A percentile compares a stretch with the other conserved stretches of the same genome.
phyloP scores from a whole-genome alignment of 2,329 filamentous ascomycete species.

The Didymosphaeria variabile region DNA sequence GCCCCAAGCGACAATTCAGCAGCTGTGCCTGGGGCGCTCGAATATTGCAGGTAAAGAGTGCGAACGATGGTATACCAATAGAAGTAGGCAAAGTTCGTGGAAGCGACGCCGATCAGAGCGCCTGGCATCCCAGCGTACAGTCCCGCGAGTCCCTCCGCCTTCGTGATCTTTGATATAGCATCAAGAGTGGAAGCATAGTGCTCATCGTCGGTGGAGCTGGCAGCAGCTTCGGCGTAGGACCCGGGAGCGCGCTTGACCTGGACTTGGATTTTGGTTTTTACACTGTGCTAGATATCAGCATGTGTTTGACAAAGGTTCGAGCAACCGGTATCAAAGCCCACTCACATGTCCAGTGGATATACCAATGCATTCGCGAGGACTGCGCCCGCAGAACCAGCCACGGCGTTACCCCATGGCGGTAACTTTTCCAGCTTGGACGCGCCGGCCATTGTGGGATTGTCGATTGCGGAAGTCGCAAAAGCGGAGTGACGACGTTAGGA shows the following conservation, averaged over 20 bases:
- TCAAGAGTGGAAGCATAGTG: constrained; percentile 91
- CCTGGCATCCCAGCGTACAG: constrained; percentile 91
- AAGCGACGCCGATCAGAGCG: constrained; percentile 88
- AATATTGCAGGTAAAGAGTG: constrained; percentile 73
- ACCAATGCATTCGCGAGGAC: constrained; percentile 94
- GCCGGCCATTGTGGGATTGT: constrained; percentile 56
- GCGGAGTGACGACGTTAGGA: constrained; percentile 13
- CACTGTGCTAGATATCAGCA: constrained; percentile 61
- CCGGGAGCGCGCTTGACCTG: constrained; percentile 73
- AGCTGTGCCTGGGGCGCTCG: constrained; percentile 76
- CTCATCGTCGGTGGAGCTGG: constrained; percentile 60
- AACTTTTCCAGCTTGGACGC: constrained; percentile 73
- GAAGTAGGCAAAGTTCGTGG: constrained; percentile 99
- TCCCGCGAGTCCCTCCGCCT: constrained; percentile 80
- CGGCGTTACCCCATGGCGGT: constrained; percentile 90
- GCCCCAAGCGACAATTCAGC: constrained; percentile 87
- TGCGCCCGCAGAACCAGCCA: constrained; percentile 91
- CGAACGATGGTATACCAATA: constrained; percentile 97
- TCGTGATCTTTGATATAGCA: constrained; percentile 83
- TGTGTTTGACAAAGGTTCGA: not conserved
- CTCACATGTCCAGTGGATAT: constrained; percentile 96
- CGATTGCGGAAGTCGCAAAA: constrained; percentile 6
- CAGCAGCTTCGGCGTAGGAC: constrained; percentile 43
- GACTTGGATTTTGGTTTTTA: constrained; percentile 96
- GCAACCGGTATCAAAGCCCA: constrained; percentile 10